phyloP scores from a whole-genome alignment of 1,139 yeast species.

The Cylindricascospora bacillispora region DNA sequence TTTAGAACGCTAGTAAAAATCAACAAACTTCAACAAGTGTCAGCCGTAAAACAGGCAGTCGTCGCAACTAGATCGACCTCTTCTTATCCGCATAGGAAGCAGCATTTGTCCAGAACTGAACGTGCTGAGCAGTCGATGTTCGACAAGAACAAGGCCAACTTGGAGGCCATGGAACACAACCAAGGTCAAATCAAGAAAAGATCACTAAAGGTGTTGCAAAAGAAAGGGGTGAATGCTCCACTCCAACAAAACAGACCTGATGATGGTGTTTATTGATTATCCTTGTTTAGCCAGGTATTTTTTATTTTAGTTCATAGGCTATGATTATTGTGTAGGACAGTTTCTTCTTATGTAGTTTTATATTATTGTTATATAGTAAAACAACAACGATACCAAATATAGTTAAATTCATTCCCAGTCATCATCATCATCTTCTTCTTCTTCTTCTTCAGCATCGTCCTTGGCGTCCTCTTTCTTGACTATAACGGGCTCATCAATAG shows the following conservation, averaged over 20 bases:
- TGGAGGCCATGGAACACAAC: slow-evolving; percentile 20
- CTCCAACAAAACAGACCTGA: slow-evolving; percentile 26
- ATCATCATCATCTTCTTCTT: slow-evolving; percentile 31
- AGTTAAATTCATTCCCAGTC: slow-evolving; percentile 36
- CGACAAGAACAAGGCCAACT: slow-evolving; percentile 16
- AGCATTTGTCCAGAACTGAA: slow-evolving; percentile 11
- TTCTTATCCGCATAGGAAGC: slow-evolving; percentile 5
- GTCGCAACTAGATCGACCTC: not conserved
- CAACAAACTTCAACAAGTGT: too few relatives aligned
- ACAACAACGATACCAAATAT: not conserved
- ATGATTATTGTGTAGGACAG: not conserved
- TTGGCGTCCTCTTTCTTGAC: too few relatives aligned
- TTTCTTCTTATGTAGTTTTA: too few relatives aligned
- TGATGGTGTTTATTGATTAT: slow-evolving; percentile 22
- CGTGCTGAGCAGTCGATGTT: slow-evolving; percentile 16
- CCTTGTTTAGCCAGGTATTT: not conserved
- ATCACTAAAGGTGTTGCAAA: slow-evolving; percentile 13
- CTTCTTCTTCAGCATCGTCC: too few relatives aligned
- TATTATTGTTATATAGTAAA: too few relatives aligned
- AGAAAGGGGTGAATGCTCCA: slow-evolving; percentile 22
- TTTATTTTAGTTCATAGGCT: not conserved
- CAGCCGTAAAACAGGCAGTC: not conserved
- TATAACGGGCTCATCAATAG: too few relatives aligned
- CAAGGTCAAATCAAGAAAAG: slow-evolving; percentile 9
- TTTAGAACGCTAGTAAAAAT: too few relatives aligned